phyloP scores from a whole-genome alignment of 2,329 filamentous ascomycete genomes.

The Xylariomycetidae sp. region DNA sequence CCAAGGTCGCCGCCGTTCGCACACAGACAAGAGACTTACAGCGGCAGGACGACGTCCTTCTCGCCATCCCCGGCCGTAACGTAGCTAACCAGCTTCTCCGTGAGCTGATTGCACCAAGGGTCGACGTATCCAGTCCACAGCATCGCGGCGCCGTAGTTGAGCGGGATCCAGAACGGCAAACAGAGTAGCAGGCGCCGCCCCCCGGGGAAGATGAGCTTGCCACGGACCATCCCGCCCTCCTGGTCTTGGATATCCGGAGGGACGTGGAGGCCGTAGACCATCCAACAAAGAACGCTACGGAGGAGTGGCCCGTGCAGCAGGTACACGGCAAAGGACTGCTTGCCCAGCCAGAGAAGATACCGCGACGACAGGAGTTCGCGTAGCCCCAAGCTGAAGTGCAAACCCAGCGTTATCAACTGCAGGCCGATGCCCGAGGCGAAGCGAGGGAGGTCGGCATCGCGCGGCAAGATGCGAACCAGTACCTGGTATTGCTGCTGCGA shows the following conservation, averaged over 20 bases:
- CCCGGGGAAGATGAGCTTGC: constrained; percentile 32
- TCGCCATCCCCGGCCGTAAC: constrained; percentile 26
- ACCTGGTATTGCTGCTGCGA: constrained; percentile 38
- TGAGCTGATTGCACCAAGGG: constrained; percentile 41
- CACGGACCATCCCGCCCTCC: constrained; percentile 29
- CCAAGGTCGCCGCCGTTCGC: no score
- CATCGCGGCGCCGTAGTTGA: constrained; percentile 40
- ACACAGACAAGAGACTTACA: no score
- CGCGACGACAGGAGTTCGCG: constrained; percentile 48
- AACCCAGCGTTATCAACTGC: constrained; percentile 25
- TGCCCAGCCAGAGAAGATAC: constrained; percentile 55
- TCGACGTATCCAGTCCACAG: constrained; percentile 50
- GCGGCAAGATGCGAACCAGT: constrained; percentile 38
- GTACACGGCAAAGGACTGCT: constrained; percentile 59
- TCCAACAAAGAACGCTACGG: constrained; percentile 53
- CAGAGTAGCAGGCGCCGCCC: constrained; percentile 30
- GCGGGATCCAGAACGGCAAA: constrained; percentile 39
- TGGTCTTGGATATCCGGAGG: constrained; percentile 32
- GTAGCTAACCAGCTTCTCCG: constrained; percentile 30
- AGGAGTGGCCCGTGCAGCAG: constrained; percentile 57
- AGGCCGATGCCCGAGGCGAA: constrained; percentile 32
- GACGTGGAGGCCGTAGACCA: constrained; percentile 44
- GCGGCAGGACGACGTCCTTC: constrained; percentile 26
- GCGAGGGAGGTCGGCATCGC: constrained; percentile 39
- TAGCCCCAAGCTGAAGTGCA: constrained; percentile 29